A percentile compares a stretch with the other conserved stretches of the same genome.
phyloP scores from a whole-genome alignment of 441 rosid species.

The Jatropha multifida region DNA sequence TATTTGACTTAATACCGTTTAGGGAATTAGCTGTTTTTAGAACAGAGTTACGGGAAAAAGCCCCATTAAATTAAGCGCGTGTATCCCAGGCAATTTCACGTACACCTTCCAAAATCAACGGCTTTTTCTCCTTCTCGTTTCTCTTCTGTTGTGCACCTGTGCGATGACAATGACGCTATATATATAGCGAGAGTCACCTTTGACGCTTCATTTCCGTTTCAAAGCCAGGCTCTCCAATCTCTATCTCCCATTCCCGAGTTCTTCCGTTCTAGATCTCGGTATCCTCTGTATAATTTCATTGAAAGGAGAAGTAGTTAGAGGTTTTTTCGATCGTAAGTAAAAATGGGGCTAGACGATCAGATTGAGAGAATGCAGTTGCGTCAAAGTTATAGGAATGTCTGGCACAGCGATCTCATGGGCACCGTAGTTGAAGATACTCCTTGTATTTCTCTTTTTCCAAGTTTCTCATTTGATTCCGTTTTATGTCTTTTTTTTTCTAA shows the following conservation, averaged over 20 bases:
- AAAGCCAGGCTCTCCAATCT: neutral
- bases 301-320: neutral
- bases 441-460: conserved; percentile 26
- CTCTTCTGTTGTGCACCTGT: neutral
- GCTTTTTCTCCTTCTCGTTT: neutral
- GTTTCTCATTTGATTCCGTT: neutral
- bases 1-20: too few species aligned
- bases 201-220: conserved; percentile 7
- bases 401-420: conserved; percentile 45
- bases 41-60: too few species aligned
- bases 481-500: neutral
- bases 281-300: neutral
- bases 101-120: conserved; percentile 12
- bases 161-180: neutral
- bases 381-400: conserved; percentile 41
- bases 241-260: neutral
- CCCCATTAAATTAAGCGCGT: too few species aligned
- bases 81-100: neutral
- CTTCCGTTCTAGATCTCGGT: neutral
- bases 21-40: too few species aligned
- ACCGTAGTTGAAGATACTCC: conserved; percentile 35
- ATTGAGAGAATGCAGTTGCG: conserved; percentile 39
- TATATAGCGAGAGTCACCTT: neutral
- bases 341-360: conserved; percentile 24
- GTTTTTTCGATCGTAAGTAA: neutral